Evolutionary conservation across 2,329 filamentous ascomycete genomes (phyloP).

Genomic region (Cordyceps fumosorosea): DNA sequence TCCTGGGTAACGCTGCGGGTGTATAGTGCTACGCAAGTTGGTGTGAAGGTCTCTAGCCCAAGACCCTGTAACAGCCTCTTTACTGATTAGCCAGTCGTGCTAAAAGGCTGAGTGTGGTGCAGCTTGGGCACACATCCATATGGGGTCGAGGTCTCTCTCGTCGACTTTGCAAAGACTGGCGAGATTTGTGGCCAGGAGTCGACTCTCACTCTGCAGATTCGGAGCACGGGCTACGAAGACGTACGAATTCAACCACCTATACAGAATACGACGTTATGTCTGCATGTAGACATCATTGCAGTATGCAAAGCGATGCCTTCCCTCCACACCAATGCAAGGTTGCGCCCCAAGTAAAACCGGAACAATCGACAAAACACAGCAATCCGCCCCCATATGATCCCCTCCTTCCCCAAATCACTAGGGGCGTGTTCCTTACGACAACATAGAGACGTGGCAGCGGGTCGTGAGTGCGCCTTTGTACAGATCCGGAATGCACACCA

Average conservation of each 20-base stretch:
- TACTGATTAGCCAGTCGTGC: slow-evolving; percentile 5
- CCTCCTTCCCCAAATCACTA: background rate
- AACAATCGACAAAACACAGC: background rate
- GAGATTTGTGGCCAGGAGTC: background rate
- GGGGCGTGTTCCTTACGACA: slow-evolving; percentile 2
- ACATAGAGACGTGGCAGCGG: slow-evolving; percentile 12
- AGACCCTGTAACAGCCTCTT: slow-evolving; percentile 22
- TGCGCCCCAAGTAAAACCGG: slow-evolving; percentile 4
- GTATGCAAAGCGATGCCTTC: background rate
- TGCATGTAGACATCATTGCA: background rate
- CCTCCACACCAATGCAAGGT: background rate
- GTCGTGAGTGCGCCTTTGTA: slow-evolving; percentile 11
- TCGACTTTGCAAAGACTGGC: background rate
- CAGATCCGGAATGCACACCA: slow-evolving; percentile 12
- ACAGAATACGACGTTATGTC: background rate
- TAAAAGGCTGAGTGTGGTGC: slow-evolving; percentile 6
- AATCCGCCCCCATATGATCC: slow-evolving; percentile 1
- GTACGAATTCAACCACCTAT: background rate
- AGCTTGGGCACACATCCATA: slow-evolving; percentile 11
- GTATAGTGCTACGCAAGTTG: slow-evolving; percentile 5
- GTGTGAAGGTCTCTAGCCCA: slow-evolving; percentile 17
- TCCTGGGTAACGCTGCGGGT: slow-evolving; percentile 17
- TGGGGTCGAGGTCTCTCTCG: slow-evolving; percentile 21
- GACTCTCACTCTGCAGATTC: background rate
- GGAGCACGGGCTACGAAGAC: background rate